Conservation (phyloP, 2,329 filamentous ascomycete genomes). For the Grosmannia huntii region DNA sequence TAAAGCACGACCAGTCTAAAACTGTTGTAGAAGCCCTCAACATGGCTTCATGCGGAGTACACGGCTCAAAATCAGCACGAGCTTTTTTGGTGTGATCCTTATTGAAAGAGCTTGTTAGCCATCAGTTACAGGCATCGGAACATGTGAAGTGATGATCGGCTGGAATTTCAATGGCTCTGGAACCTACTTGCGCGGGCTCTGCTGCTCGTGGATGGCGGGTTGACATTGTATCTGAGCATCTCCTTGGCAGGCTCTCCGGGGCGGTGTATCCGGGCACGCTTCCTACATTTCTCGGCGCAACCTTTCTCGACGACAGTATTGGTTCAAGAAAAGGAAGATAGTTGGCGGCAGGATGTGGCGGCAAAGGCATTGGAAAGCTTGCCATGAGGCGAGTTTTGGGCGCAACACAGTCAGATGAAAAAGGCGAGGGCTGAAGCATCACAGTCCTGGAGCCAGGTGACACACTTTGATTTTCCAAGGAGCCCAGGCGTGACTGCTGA, state of each 20-base stretch:
- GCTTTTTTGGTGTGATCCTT: neutral
- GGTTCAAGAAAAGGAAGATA: constrained; percentile 1
- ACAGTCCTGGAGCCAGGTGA: neutral
- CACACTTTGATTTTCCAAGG: neutral
- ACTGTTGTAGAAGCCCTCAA: neutral
- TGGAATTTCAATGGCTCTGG: neutral
- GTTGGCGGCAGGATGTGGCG: constrained; percentile 1
- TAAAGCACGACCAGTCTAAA: neutral
- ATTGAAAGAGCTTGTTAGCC: neutral
- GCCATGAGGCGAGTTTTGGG: neutral
- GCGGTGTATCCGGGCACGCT: neutral
- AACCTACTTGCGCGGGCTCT: neutral
- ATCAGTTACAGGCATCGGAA: neutral
- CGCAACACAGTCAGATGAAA: neutral
- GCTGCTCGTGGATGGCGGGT: neutral
- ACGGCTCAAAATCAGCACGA: neutral
- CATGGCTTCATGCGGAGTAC: constrained; percentile 1
- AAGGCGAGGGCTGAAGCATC: neutral
- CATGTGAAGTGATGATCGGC: neutral
- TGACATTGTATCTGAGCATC: neutral
- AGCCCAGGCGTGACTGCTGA: neutral
- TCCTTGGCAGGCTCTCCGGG: neutral
- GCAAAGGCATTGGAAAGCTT: neutral
- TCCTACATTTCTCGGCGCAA: neutral
- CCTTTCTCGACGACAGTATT: neutral